Evolutionary conservation across 1,284 basidiomycete genomes (phyloP).

Genomic region (Heterobasidion irregulare): DNA sequence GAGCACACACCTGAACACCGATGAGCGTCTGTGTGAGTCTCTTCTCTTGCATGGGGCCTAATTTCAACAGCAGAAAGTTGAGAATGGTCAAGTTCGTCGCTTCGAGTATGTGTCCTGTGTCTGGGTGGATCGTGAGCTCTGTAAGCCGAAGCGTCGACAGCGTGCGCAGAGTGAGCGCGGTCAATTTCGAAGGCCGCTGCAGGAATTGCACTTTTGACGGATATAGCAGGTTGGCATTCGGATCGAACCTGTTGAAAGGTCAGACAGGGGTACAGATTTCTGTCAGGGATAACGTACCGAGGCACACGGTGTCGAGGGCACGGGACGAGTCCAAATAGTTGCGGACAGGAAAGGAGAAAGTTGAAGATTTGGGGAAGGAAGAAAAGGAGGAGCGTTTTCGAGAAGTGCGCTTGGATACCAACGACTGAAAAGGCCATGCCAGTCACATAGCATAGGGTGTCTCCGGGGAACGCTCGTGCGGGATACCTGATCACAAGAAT

Average conservation of each 20-base stretch:
- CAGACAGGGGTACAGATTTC: slow-evolving; percentile 2
- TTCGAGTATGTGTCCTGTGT: slow-evolving; percentile 50
- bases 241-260: slow-evolving; percentile 51
- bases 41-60: slow-evolving; percentile 81
- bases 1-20: slow-evolving; percentile 47
- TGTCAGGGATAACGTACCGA: slow-evolving; percentile 38
- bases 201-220: slow-evolving; percentile 66
- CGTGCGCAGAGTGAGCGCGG: slow-evolving; percentile 45
- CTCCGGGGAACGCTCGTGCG: slow-evolving; percentile 89
- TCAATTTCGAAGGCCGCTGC: slow-evolving; percentile 43
- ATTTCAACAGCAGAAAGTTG: slow-evolving; percentile 70
- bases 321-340: slow-evolving; percentile 88
- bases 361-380: slow-evolving; percentile 99
- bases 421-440: slow-evolving; percentile 98
- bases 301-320: slow-evolving; percentile 94
- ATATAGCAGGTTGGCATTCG: slow-evolving; percentile 61
- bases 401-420: slow-evolving; percentile 94
- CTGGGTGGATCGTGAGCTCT: slow-evolving; percentile 50
- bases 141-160: slow-evolving; percentile 60
- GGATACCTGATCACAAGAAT: slow-evolving; percentile 70
- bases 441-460: slow-evolving; percentile 96
- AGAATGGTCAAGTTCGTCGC: slow-evolving; percentile 85
- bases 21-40: slow-evolving; percentile 69
- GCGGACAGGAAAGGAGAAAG: slow-evolving; percentile 90
- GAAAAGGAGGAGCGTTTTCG: slow-evolving; percentile 93